These are phyloP conservation scores for Arthroderma sp. DNA, from an alignment of 2,329 filamentous ascomycete genomes.

Conservation along the genomic window DNA sequence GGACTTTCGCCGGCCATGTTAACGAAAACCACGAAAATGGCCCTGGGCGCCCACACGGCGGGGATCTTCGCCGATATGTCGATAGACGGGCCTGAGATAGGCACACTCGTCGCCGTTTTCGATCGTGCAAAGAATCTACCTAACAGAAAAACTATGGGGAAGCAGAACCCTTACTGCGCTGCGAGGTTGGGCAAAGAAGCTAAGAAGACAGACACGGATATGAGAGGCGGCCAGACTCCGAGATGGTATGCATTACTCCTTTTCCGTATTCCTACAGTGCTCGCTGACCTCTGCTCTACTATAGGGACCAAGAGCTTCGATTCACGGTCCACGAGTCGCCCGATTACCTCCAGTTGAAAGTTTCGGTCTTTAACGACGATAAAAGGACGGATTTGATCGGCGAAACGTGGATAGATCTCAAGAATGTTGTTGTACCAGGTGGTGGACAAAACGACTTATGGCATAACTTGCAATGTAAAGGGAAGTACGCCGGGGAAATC, in stretches of 20 bases:
- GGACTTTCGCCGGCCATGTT: constrained; percentile 2
- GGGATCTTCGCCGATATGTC: constrained; percentile 93
- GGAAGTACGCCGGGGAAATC: constrained; percentile 92
- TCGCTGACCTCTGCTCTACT: constrained; percentile 2
- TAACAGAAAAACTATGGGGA: constrained; percentile 93
- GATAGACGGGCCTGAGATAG: constrained; percentile 83
- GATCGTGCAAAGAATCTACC: constrained; percentile 95
- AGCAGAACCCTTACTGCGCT: constrained; percentile 96
- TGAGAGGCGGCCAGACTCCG: constrained; percentile 87
- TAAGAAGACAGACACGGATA: constrained; percentile 90
- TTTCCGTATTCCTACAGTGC: neutral
- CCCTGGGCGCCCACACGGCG: constrained; percentile 50
- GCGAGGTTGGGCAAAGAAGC: constrained; percentile 89
- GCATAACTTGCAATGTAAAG: constrained; percentile 75
- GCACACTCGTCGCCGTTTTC: constrained; percentile 80
- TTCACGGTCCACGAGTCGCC: constrained; percentile 93
- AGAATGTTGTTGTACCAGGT: constrained; percentile 65
- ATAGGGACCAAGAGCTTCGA: constrained; percentile 91
- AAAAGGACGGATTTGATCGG: constrained; percentile 96
- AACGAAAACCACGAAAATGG: constrained; percentile 6
- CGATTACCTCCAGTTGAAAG: constrained; percentile 89
- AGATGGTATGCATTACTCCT: constrained; percentile 55
- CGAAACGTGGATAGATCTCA: constrained; percentile 78
- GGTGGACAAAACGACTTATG: constrained; percentile 91
- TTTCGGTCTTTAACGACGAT: constrained; percentile 96